Base-by-base conservation (phyloP, 768 basidiomycete genomes). In the Mycena olivaceomarginata region DNA sequence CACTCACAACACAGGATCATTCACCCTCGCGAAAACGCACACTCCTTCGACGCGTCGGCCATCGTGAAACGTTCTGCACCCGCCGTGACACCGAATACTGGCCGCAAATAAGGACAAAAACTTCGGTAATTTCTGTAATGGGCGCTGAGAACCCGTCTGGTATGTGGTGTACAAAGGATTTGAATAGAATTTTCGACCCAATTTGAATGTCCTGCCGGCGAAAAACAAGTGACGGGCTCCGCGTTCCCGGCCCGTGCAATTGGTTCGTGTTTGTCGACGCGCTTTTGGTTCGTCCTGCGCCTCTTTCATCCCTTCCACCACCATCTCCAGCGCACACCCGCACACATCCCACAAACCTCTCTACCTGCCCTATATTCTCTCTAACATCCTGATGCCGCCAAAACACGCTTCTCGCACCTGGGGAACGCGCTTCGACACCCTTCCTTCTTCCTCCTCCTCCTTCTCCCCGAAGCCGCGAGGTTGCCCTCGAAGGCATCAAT, bases 351-450 rank as follows among this genome's bases (percentile, higher is more conserved):
- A 57, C 66, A 51, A 59, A 70, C 45, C 71, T 59, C 79, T 80
- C 78, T 76, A 80, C 80, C 74, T 67, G 79, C 68, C 69, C 82
- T 80, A 81, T 81, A 78, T 77, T 74, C 79, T 74, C 80, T 75
- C 80, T 77, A 77, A 69, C 65, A 70, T 76, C 69, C 82, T 78
- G 70, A 92, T 91, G 91, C 87, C 89, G 70, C 87, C 83, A 74
- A 90, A 89, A 81, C 79, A 81, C 77, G 81, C 81, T 70, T 82
- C 83, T 79, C 86, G 92, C 71, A 83, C 91, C 74, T 95, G 94
- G 94, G 94, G 94, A 56, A 93, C 93, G 79, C 93, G 94, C 82
- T 94, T 93, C 75, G 93, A 94, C 83, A 90, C 92, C 62, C 89
- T 95, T 67, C 88, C 89, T 39, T 86, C 90, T 62, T 89, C 91